A percentile compares a stretch with the other conserved stretches of the same genome.
These are phyloP conservation scores for Collariella sp. DNA, from an alignment of 495 filamentous ascomycete species.

Conservation along the genomic window DNA sequence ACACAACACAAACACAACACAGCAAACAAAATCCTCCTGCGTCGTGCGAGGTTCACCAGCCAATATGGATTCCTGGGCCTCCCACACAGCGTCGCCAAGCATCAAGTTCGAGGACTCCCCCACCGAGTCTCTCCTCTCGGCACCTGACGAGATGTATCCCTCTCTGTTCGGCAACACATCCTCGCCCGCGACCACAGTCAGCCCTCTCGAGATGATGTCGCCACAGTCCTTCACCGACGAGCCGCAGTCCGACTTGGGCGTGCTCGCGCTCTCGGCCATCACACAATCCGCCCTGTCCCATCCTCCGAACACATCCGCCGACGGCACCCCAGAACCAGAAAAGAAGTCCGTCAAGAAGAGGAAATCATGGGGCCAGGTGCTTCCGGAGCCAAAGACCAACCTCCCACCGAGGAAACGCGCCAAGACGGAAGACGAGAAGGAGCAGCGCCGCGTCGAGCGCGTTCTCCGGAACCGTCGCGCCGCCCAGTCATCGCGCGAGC, in stretches of 20 bases:
- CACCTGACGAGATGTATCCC: constrained; percentile 43
- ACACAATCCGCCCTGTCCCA: constrained; percentile 1
- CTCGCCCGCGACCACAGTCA: constrained; percentile 23
- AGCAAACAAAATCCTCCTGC: constrained; percentile 33
- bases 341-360: constrained; percentile 89
- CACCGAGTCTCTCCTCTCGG: constrained; percentile 45
- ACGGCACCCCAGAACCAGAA: constrained; percentile 32
- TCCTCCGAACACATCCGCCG: constrained; percentile 11
- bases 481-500: constrained; percentile 90
- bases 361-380: constrained; percentile 97
- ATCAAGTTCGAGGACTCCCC: constrained; percentile 44
- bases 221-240: constrained; percentile 34
- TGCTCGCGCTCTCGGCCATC: constrained; percentile 14
- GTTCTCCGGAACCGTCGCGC: constrained; percentile 93
- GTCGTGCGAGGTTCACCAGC: constrained; percentile 6
- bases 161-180: constrained; percentile 38
- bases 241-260: constrained; percentile 13
- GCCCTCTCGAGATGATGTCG: constrained; percentile 40
- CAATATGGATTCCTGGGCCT: constrained; percentile 35
- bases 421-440: constrained; percentile 98
- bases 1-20: not conserved
- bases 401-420: constrained; percentile 87
- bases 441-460: constrained; percentile 93
- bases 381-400: constrained; percentile 94
- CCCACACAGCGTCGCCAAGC: constrained; percentile 32